phyloP scores from a whole-genome alignment of 2,329 filamentous ascomycete species.

The Simplicillium aogashimaense region DNA sequence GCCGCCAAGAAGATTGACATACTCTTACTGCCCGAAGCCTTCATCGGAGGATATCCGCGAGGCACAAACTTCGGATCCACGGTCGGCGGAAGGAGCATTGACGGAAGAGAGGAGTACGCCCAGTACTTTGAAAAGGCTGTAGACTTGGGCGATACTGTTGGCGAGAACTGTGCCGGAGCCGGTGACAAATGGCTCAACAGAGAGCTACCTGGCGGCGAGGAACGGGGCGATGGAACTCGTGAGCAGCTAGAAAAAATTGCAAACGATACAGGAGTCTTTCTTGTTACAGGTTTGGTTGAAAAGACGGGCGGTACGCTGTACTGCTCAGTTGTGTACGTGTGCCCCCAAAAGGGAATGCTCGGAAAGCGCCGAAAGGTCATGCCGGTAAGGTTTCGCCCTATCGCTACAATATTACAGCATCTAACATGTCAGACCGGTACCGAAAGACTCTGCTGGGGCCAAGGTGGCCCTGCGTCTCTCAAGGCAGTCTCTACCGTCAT shows the following conservation, averaged over 20 bases:
- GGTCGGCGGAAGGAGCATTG: constrained; percentile 57
- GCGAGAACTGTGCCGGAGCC: constrained; percentile 48
- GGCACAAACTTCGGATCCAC: constrained; percentile 67
- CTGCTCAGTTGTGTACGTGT: constrained; percentile 74
- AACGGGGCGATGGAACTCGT: constrained; percentile 52
- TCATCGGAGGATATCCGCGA: constrained; percentile 83
- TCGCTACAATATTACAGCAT: not conserved
- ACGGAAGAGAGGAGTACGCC: constrained; percentile 73
- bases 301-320: constrained; percentile 74
- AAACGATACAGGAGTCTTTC: constrained; percentile 67
- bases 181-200: constrained; percentile 63
- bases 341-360: constrained; percentile 59
- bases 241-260: constrained; percentile 73
- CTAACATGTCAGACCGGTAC: constrained; percentile 51
- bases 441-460: constrained; percentile 81
- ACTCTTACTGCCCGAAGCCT: constrained; percentile 85
- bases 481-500: constrained; percentile 71
- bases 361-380: constrained; percentile 90
- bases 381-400: constrained; percentile 56
- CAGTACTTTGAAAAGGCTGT: constrained; percentile 70
- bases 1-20: constrained; percentile 48
- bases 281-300: constrained; percentile 75
- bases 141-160: constrained; percentile 71
- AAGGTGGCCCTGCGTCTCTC: constrained; percentile 70
- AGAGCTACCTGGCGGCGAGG: constrained; percentile 34